Percentiles rank a stretch among this genome's conserved stretches.
Evolutionary conservation across 352 stramenopile species (phyloP).

Genomic region (Elongisporangium undulatum): DNA sequence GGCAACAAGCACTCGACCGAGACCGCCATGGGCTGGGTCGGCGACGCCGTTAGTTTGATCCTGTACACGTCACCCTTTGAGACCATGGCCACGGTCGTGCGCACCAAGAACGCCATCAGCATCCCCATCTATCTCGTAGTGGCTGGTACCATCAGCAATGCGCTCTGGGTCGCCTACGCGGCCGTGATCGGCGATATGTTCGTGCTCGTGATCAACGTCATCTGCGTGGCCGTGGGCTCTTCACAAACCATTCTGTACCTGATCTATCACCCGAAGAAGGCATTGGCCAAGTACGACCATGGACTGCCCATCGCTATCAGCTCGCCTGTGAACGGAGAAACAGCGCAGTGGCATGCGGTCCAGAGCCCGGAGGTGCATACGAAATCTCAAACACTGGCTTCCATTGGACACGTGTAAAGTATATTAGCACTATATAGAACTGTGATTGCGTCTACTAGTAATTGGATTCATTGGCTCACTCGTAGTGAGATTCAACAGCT

Average conservation of each 20-base stretch:
- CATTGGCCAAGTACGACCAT: conserved; percentile 19
- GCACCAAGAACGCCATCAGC: conserved; percentile 40
- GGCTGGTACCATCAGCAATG: conserved; percentile 48
- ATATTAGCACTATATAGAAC: no score
- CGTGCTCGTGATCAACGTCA: conserved; percentile 48
- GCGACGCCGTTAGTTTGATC: conserved; percentile 33
- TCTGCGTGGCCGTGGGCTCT: conserved; percentile 26
- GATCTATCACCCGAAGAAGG: conserved; percentile 44
- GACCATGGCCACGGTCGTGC: conserved; percentile 38
- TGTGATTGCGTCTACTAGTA: no score
- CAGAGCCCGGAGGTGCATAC: neutral
- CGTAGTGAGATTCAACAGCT: no score
- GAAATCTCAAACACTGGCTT: neutral
- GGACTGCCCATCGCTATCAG: neutral
- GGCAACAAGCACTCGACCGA: conserved; percentile 11
- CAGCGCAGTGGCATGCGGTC: neutral
- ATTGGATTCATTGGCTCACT: no score
- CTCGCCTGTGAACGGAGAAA: neutral
- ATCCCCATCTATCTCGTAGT: conserved; percentile 53
- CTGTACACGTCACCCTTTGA: conserved; percentile 61
- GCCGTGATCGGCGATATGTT: conserved; percentile 35
- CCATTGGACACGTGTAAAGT: neutral
- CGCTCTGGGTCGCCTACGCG: conserved; percentile 49
- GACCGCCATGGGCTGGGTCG: conserved; percentile 29
- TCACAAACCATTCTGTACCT: conserved; percentile 37